Base-by-base conservation (phyloP, 805 yeast species). In the Jamesozyma lodderae region DNA sequence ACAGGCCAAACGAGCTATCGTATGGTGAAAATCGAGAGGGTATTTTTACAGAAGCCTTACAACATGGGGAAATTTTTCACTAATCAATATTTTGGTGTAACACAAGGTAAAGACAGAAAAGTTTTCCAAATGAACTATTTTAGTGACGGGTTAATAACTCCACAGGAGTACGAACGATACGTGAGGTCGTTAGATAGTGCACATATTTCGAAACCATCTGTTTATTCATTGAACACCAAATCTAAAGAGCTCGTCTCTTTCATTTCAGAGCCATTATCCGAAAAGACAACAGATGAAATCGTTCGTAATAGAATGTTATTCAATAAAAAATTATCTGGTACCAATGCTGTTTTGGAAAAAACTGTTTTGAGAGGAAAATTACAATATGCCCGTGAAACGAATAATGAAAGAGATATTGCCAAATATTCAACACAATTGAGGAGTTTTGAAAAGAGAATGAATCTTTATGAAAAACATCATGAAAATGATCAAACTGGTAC, bases 21-120 rank as follows among this genome's bases (percentile, higher is more conserved):
- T 51, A 72, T 90, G 75, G 94, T 90, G 35, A 80, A 75, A 54
- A 77, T 92, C 31, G 81, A 79, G 47, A 80, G 74, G 38, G 73
- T 82, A 7, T 72, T 71, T 19, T 61, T 65, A 34, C 70, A 67
- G 32, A 69, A 65, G 44, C 74, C 77, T 14, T 77, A 77, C 53
- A 61, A 58, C 25, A 64, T 75, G 57, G 67, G 72, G 38, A 66
- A 64, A 41, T 64, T 72, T 34, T 66, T 63, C 21, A 76, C 77
- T 2, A 74, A 75, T 47, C 68, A 69, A 50, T 77, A 73, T 47
- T 67, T 90, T 47, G 67, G 75, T 37, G 90, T 85, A 11, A 72
- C 88, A n/a, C 94, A 85, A 56, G 96, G 95, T 36, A 75, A 79
- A 27, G 76, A 72, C 46, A 77, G 78, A 44, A 82, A 81, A 48